Percentiles rank a stretch among this genome's conserved stretches.
Evolutionary conservation across 306 rosid genomes (phyloP).

Genomic region (Lupinus albus): DNA sequence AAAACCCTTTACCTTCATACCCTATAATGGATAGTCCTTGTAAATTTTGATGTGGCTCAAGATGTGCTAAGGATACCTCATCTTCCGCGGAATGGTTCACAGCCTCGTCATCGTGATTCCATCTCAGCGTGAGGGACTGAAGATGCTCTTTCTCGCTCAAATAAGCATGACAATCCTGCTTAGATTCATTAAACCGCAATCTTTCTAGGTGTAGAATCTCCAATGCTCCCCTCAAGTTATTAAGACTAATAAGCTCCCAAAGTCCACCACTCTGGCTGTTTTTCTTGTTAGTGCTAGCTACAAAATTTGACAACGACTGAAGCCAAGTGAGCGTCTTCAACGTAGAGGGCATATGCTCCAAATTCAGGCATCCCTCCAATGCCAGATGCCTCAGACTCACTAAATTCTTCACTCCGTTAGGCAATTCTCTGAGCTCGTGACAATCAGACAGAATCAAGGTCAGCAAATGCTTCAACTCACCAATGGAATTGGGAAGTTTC

Average conservation of each 20-base stretch:
- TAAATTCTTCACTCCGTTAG: background rate
- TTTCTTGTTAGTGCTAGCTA: background rate
- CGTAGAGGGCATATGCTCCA: background rate
- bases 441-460: constrained; percentile 8
- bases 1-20: background rate
- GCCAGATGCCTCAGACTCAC: background rate
- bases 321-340: background rate
- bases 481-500: background rate
- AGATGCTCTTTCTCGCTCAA: constrained; percentile 12
- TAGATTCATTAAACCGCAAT: background rate
- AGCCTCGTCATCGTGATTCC: background rate
- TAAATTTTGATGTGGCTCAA: constrained; percentile 9
- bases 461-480: constrained; percentile 7
- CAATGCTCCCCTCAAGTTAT: background rate
- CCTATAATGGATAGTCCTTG: background rate
- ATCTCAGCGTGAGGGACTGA: background rate
- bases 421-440: background rate
- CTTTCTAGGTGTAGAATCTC: constrained; percentile 3
- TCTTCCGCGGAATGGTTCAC: background rate
- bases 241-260: constrained; percentile 2
- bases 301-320: background rate
- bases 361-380: background rate
- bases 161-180: background rate
- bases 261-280: background rate
- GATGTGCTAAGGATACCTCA: background rate